These are phyloP conservation scores for Lolium multiflorum DNA, from an alignment of 176 grass and related monocot species.

Conservation along the genomic window DNA sequence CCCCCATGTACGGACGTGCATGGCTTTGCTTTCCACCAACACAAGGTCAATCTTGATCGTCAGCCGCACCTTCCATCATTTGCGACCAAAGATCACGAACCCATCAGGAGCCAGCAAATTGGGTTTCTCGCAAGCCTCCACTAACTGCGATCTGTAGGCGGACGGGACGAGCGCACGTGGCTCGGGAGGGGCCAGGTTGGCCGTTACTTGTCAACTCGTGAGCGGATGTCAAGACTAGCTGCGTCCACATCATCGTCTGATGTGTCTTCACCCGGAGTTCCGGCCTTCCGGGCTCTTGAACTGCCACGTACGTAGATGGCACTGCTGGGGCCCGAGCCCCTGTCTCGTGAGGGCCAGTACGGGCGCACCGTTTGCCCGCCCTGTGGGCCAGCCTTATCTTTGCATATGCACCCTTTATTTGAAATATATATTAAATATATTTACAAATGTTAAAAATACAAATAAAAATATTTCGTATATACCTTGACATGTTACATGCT, in stretches of 20 bases:
- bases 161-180: constrained; percentile 12
- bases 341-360: too few species aligned
- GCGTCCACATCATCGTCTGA: background rate
- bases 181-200: background rate
- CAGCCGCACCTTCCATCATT: constrained; percentile 46
- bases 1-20: background rate
- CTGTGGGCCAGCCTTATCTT: too few species aligned
- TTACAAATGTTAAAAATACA: too few species aligned
- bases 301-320: too few species aligned
- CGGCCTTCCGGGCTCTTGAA: too few species aligned
- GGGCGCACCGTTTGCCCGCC: too few species aligned
- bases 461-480: too few species aligned
- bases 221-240: background rate
- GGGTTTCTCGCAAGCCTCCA: constrained; percentile 45
- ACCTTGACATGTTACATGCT: too few species aligned
- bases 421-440: too few species aligned
- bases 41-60: constrained; percentile 12
- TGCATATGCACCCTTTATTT: too few species aligned
- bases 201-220: constrained; percentile 43
- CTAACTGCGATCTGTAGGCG: constrained; percentile 32
- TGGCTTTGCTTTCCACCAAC: background rate
- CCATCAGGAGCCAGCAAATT: constrained; percentile 18
- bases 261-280: too few species aligned
- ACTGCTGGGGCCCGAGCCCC: too few species aligned
- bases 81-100: constrained; percentile 4